Percentiles rank a stretch among this genome's conserved stretches.
phyloP scores from a whole-genome alignment of 495 filamentous ascomycete species.

The Trichoderma gamsii region DNA sequence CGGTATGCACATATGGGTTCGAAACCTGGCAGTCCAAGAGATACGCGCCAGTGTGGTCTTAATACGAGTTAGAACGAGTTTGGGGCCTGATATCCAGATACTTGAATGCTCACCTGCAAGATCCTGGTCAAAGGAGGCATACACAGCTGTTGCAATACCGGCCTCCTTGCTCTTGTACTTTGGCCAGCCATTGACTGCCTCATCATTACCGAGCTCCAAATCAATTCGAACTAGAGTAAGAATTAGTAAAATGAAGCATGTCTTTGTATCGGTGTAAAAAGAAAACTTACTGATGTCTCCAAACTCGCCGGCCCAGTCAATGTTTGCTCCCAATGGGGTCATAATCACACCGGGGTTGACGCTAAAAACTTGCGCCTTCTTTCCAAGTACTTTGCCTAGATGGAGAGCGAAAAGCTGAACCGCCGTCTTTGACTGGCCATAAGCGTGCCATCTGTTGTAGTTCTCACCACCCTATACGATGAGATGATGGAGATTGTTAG shows the following conservation, averaged over 20 bases:
- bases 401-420: slow-evolving; percentile 41
- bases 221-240: neutral
- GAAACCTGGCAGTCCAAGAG: slow-evolving; percentile 17
- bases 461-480: slow-evolving; percentile 17
- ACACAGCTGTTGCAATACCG: neutral
- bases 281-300: neutral
- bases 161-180: neutral
- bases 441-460: slow-evolving; percentile 22
- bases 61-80: neutral
- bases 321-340: neutral
- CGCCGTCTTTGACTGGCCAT: slow-evolving; percentile 44
- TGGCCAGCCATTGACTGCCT: slow-evolving; percentile 9
- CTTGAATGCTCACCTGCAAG: neutral
- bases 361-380: slow-evolving; percentile 26
- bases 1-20: slow-evolving; percentile 18
- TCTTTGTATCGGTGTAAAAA: neutral
- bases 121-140: neutral
- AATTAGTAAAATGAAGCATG: neutral
- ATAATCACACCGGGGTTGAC: slow-evolving; percentile 34
- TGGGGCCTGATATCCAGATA: neutral
- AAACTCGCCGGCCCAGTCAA: neutral
- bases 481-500: neutral
- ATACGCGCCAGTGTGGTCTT: slow-evolving; percentile 19
- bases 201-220: slow-evolving; percentile 7
- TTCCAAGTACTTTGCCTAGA: slow-evolving; percentile 29